Conservation (phyloP, 768 basidiomycete species). For the Floccularia luteovirens region DNA sequence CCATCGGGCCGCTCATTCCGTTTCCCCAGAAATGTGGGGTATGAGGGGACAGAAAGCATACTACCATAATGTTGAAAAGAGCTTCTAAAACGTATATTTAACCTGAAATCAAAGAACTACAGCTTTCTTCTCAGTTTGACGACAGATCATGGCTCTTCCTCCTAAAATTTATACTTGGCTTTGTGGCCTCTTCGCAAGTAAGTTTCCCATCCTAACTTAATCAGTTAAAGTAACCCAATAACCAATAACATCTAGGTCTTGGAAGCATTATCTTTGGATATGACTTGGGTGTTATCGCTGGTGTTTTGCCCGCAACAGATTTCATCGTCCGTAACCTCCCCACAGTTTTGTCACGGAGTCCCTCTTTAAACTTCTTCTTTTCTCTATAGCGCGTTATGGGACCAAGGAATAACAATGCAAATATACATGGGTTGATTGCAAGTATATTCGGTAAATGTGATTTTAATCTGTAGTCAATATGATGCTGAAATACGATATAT, state of each 20-base stretch:
- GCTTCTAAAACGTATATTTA: slow-evolving; percentile 1
- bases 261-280: slow-evolving; percentile 42
- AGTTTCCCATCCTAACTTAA: no score
- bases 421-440: slow-evolving; percentile 28
- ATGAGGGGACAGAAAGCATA: neutral
- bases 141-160: slow-evolving; percentile 27
- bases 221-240: neutral
- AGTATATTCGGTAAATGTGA: slow-evolving; percentile 34
- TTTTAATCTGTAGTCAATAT: neutral
- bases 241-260: no score
- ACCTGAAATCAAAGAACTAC: neutral
- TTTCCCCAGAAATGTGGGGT: neutral
- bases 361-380: no score
- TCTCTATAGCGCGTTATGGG: slow-evolving; percentile 24
- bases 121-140: no score
- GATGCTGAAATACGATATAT: neutral
- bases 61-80: no score
- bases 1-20: neutral
- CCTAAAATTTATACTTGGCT: slow-evolving; percentile 48
- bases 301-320: slow-evolving; percentile 30
- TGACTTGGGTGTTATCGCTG: slow-evolving; percentile 44
- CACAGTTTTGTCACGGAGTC: no score
- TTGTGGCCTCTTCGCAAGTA: slow-evolving; percentile 43
- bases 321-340: slow-evolving; percentile 22
- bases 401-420: slow-evolving; percentile 22